Base-by-base conservation (phyloP, 2,329 filamentous ascomycete species). In the Piedraia hortae region DNA sequence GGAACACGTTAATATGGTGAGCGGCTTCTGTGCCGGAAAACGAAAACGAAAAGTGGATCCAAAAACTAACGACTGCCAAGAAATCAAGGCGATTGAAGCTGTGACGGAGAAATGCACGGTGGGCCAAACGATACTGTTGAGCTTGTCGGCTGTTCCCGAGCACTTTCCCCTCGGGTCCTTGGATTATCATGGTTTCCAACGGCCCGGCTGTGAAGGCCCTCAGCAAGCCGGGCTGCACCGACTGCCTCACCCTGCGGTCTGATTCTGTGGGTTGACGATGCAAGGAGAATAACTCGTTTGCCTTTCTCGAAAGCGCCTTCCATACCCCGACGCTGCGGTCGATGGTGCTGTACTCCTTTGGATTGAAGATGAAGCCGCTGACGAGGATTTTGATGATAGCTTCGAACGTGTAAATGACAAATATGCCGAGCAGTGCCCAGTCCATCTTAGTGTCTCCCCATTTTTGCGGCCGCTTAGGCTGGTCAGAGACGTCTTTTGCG, bases 1-100 rank as follows among this genome's bases (percentile, higher is more conserved):
- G 69, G 44, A 97, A 97, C 5, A 93, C 60, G 35, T 78, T 89
- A 5, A 93, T 45, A 38, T 88, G 74, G 23, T 65, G 55, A 2
- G 45, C 38, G 28, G 57, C 55, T 39, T 91, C 74, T 10, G 78
- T 41, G 1, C 69, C 65, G 6, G 60, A 58, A 10, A 80, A 46
- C 14, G 64, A 62, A 22, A 97, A 53, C 6, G 62, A 43, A 36
- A 93, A 85, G 2, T 75, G 69, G 26, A 90, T 69, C 85, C 85
- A 97, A 45, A 78, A 97, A 0, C 82, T 71, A n/a, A 85, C 56
- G 5, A 97, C 72, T 2, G 85, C 88, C 23, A 97, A 54, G 43
- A 93, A 91, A 42, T 97, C 85, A 6, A 93, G 58, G 23, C 85
- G 64, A 41, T 93, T 93, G 50, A 97, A 97, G 1, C 77, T 80